phyloP scores from a whole-genome alignment of 768 basidiomycete species.

The Auricularia heimuer region DNA sequence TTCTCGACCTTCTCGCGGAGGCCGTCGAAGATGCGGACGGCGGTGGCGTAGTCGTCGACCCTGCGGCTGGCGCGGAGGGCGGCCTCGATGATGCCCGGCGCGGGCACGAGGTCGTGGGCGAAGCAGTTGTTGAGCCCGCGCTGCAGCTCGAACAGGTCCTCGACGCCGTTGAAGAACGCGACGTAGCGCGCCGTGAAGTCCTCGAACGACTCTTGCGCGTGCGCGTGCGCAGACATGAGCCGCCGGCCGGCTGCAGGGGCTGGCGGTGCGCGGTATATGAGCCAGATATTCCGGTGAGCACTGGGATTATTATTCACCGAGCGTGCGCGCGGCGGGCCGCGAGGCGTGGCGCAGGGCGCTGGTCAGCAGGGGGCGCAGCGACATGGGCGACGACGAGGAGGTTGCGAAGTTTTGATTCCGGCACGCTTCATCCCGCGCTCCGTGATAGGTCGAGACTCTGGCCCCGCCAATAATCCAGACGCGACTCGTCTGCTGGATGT shows the following conservation, averaged over 20 bases:
- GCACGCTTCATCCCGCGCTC: no score
- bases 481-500: no score
- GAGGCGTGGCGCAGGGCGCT: no score
- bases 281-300: no score
- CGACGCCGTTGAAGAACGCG: conserved; percentile 82
- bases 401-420: no score
- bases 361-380: no score
- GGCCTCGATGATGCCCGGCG: conserved; percentile 74
- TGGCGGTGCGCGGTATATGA: background rate
- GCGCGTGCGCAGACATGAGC: conserved; percentile 34
- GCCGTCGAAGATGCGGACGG: conserved; percentile 93
- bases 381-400: no score
- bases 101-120: conserved; percentile 92
- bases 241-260: background rate
- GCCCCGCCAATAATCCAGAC: no score
- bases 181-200: conserved; percentile 91
- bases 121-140: conserved; percentile 99
- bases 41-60: conserved; percentile 95
- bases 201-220: conserved; percentile 88
- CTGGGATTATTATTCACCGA: no score
- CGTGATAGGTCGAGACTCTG: no score
- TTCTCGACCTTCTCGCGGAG: conserved; percentile 97
- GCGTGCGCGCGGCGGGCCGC: no score
- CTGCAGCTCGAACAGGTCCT: conserved; percentile 98
- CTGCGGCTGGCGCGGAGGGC: conserved; percentile 80